Percentiles rank a stretch among this genome's conserved stretches.
Conservation (phyloP, 352 stramenopile genomes). For the Poterioochromonas sp. region DNA sequence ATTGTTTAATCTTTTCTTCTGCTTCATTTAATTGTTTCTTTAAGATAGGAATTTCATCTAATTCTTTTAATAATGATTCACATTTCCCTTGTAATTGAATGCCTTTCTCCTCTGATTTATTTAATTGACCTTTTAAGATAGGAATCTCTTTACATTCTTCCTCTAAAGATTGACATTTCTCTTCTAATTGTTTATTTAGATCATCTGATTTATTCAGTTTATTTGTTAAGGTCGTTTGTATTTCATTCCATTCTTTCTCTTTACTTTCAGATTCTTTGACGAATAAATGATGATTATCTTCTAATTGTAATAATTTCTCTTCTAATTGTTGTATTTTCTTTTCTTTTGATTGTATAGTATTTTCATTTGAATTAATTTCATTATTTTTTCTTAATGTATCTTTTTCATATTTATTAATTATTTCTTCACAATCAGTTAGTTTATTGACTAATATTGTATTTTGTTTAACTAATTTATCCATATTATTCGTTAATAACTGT, state of each 20-base stretch:
- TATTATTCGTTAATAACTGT: no score
- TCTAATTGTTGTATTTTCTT: no score
- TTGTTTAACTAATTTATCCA: slow-evolving; percentile 1
- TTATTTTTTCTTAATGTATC: neutral
- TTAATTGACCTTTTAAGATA: slow-evolving; percentile 1
- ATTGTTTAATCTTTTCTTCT: slow-evolving; percentile 20
- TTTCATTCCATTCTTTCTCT: neutral
- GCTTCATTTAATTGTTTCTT: neutral
- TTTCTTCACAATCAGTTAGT: neutral
- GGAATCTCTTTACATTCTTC: neutral
- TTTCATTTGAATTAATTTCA: neutral
- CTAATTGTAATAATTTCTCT: no score
- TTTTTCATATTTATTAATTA: neutral
- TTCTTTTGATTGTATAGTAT: neutral
- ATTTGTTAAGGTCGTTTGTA: neutral
- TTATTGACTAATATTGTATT: neutral
- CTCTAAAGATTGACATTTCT: neutral
- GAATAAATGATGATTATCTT: no score
- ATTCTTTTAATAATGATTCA: neutral
- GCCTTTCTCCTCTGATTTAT: neutral
- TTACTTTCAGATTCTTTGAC: neutral
- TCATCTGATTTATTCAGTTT: neutral
- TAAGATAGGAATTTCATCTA: neutral
- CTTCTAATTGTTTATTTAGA: neutral
- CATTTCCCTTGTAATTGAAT: neutral